These are phyloP conservation scores for Backusella parvicylindrica DNA, from an alignment of 192 early-diverging fungal species.

Conservation along the genomic window DNA sequence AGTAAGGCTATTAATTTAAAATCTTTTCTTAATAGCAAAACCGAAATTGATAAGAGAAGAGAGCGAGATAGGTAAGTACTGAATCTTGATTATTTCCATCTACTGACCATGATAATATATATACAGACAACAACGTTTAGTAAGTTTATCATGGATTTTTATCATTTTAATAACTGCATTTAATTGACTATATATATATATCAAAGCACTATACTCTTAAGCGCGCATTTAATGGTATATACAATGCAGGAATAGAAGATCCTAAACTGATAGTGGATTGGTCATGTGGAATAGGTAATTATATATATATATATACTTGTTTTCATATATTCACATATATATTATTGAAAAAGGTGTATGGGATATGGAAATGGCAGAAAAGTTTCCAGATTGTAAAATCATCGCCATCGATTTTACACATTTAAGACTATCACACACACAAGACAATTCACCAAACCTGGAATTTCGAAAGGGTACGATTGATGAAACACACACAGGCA, in stretches of 20 bases:
- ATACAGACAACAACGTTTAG: conserved; percentile 1
- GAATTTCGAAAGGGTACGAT: not conserved
- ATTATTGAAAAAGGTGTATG: conserved; percentile 18
- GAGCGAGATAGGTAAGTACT: conserved; percentile 9
- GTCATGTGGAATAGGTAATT: conserved; percentile 27
- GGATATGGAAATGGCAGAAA: conserved; percentile 27
- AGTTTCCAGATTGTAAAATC: conserved; percentile 19
- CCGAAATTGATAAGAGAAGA: not conserved
- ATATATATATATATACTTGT: not conserved
- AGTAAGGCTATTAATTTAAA: not conserved
- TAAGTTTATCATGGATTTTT: not conserved
- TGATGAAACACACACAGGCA: conserved; percentile 4
- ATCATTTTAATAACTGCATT: too few relatives aligned
- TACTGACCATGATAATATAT: not conserved
- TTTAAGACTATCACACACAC: not conserved
- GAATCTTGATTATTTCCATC: too few relatives aligned
- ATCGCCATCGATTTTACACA: conserved; percentile 10
- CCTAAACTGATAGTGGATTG: conserved; percentile 22
- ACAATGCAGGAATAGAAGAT: conserved; percentile 9
- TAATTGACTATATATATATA: not conserved
- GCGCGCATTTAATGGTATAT: conserved; percentile 4
- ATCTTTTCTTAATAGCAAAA: not conserved
- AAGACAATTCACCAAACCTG: not conserved
- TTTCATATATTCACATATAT: too few relatives aligned
- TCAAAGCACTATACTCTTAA: conserved; percentile 30